Conservation (phyloP, 768 basidiomycete genomes). For the Trametes coccinea region DNA sequence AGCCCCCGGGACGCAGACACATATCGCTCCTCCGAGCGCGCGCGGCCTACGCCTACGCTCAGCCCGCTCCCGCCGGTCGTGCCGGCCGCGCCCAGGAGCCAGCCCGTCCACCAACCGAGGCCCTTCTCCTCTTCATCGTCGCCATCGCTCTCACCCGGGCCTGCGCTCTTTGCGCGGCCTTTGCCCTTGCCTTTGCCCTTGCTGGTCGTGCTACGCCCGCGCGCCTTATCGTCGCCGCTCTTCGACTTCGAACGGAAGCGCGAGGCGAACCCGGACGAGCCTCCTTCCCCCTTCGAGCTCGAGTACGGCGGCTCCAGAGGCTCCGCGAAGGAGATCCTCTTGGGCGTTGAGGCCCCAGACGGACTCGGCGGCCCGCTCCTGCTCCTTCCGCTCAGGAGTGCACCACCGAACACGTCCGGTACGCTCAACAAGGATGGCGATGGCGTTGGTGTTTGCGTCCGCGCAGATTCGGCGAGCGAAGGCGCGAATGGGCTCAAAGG, state of each 20-base stretch:
- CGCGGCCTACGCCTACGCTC: slow-evolving; percentile 1
- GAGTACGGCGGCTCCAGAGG: slow-evolving; percentile 64
- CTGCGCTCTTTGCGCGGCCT: slow-evolving; percentile 24
- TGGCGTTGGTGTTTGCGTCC: slow-evolving; percentile 33
- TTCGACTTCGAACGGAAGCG: slow-evolving; percentile 32
- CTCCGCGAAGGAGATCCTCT: slow-evolving; percentile 78
- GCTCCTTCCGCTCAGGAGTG: slow-evolving; percentile 28
- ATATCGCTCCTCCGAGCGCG: slow-evolving; percentile 23
- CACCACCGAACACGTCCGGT: slow-evolving; percentile 27
- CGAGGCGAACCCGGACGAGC: slow-evolving; percentile 25
- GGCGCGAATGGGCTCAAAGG: slow-evolving; percentile 25
- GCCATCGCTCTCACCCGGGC: slow-evolving; percentile 27
- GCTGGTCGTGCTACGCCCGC: slow-evolving; percentile 25
- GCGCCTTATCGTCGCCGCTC: slow-evolving; percentile 19
- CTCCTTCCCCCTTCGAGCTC: slow-evolving; percentile 33
- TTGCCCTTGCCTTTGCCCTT: slow-evolving; percentile 39
- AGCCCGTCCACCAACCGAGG: slow-evolving; percentile 33
- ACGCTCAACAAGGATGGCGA: slow-evolving; percentile 27
- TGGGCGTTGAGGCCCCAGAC: slow-evolving; percentile 61
- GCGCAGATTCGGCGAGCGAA: slow-evolving; percentile 5
- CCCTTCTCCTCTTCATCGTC: slow-evolving; percentile 25
- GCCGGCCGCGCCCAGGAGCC: slow-evolving; percentile 31
- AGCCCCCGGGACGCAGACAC: not conserved
- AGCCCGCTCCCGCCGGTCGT: slow-evolving; percentile 13
- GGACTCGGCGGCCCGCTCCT: slow-evolving; percentile 36